phyloP scores from a whole-genome alignment of 305 asterid species.

The Fraxinus velutina region DNA sequence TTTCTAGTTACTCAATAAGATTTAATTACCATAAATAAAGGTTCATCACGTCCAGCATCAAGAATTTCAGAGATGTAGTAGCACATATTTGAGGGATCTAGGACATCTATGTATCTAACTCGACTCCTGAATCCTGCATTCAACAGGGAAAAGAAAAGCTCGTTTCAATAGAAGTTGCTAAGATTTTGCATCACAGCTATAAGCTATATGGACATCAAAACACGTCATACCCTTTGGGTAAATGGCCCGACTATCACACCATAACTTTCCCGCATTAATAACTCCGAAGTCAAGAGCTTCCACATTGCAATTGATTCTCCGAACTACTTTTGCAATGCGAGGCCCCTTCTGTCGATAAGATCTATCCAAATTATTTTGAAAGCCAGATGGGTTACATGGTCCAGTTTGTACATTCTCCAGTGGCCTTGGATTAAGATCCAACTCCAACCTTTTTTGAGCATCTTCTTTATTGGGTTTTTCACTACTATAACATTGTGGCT shows the following conservation, averaged over 20 bases:
- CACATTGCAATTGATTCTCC: slow-evolving; percentile 83
- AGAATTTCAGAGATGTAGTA: slow-evolving; percentile 76
- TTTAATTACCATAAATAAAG: slow-evolving; percentile 74
- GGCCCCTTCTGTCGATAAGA: slow-evolving; percentile 86
- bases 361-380: slow-evolving; percentile 60
- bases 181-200: slow-evolving; percentile 12
- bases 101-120: slow-evolving; percentile 66
- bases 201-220: slow-evolving; percentile 16
- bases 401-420: slow-evolving; percentile 39
- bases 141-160: slow-evolving; percentile 22
- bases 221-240: slow-evolving; percentile 70
- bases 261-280: slow-evolving; percentile 57
- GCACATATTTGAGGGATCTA: slow-evolving; percentile 75
- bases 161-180: slow-evolving; percentile 14
- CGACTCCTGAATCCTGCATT: slow-evolving; percentile 93
- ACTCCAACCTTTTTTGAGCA: slow-evolving; percentile 34
- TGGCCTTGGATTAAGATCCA: slow-evolving; percentile 42
- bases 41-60: slow-evolving; percentile 75
- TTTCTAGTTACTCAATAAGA: neutral
- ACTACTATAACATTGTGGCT: slow-evolving; percentile 35
- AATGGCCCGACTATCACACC: slow-evolving; percentile 90
- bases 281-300: slow-evolving; percentile 69
- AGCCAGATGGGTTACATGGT: slow-evolving; percentile 45
- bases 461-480: slow-evolving; percentile 40
- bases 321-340: slow-evolving; percentile 90